These are phyloP conservation scores for Sclerotinia minor DNA, from an alignment of 2,329 filamentous ascomycete species.

Conservation along the genomic window DNA sequence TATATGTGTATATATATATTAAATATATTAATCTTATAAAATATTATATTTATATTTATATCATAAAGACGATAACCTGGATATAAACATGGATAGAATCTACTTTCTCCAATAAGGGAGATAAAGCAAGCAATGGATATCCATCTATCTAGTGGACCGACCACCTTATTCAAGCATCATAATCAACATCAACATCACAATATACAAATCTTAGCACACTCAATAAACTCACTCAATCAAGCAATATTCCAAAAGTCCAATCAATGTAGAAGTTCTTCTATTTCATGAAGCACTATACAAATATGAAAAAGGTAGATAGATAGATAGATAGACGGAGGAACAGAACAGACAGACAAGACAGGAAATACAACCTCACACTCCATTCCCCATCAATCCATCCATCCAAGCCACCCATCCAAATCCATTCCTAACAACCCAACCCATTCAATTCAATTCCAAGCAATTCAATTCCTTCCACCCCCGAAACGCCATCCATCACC, in stretches of 20 bases:
- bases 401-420: background rate
- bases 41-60: no score
- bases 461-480: background rate
- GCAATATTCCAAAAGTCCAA: background rate
- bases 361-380: background rate
- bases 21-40: no score
- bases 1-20: no score
- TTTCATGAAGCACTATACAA: conserved; percentile 7
- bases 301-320: background rate
- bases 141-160: no score
- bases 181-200: background rate
- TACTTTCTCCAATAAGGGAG: no score
- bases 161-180: no score
- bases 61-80: no score
- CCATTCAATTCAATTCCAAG: background rate
- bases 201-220: background rate
- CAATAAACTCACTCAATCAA: background rate
- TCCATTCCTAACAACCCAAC: background rate
- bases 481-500: conserved; percentile 4
- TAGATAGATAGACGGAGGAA: background rate
- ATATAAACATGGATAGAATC: no score
- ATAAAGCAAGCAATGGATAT: no score
- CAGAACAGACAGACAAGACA: conserved; percentile 5
- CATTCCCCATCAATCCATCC: conserved; percentile 1
- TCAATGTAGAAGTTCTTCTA: conserved; percentile 1